Evolutionary conservation across 495 filamentous ascomycete species (phyloP).

Genomic region (Choiromyces venosus): DNA sequence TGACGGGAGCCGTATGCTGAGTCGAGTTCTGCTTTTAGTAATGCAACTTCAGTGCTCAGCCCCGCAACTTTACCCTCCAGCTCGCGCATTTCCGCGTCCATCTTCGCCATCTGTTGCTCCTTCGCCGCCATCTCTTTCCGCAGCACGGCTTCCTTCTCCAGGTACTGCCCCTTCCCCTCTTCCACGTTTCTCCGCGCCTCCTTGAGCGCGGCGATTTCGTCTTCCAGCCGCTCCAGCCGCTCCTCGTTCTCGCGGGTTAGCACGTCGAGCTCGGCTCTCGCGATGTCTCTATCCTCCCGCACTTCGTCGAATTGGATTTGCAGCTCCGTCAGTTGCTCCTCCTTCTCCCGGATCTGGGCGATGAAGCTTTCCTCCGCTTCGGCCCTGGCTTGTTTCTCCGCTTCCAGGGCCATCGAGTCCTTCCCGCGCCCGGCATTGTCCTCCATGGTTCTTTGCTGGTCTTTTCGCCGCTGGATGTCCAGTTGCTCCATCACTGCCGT

Average conservation of each 20-base stretch:
- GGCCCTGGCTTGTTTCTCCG: conserved; percentile 56
- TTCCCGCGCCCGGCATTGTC: conserved; percentile 33
- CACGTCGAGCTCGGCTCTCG: conserved; percentile 34
- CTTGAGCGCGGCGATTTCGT: conserved; percentile 26
- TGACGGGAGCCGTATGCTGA: conserved; percentile 78
- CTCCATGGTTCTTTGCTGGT: conserved; percentile 42
- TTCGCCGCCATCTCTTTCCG: conserved; percentile 43
- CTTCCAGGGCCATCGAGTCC: conserved; percentile 40
- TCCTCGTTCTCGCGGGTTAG: conserved; percentile 24
- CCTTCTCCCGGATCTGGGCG: conserved; percentile 43
- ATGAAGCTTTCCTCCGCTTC: conserved; percentile 52
- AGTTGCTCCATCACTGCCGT: conserved; percentile 49
- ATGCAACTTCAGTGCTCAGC: conserved; percentile 81
- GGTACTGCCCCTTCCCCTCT: conserved; percentile 14
- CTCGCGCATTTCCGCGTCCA: conserved; percentile 62
- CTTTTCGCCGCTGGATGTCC: conserved; percentile 47
- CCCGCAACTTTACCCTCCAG: conserved; percentile 78
- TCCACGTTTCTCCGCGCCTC: conserved; percentile 24
- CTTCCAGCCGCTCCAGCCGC: conserved; percentile 30
- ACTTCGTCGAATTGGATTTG: conserved; percentile 48
- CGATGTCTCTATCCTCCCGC: conserved; percentile 46
- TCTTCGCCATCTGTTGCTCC: conserved; percentile 48
- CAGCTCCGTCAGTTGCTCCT: conserved; percentile 51
- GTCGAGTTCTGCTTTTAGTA: conserved; percentile 91
- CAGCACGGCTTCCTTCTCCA: conserved; percentile 22